Evolutionary conservation across 352 stramenopile species (phyloP).

Genomic region (Phytophthora crassamura): DNA sequence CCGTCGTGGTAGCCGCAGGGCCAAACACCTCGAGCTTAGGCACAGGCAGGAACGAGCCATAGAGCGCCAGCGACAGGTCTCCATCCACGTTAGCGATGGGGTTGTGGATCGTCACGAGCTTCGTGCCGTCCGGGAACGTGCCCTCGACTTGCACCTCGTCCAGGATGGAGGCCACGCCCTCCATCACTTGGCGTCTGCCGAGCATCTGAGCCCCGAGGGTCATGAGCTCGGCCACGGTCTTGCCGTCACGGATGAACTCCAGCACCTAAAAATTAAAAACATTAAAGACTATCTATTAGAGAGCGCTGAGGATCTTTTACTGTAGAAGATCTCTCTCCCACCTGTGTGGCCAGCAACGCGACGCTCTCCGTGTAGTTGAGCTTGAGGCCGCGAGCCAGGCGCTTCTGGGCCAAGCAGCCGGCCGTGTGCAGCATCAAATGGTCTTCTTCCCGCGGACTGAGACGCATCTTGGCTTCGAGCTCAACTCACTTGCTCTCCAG

Average conservation of each 20-base stretch:
- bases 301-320: too few relatives aligned
- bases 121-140: slow-evolving; percentile 98
- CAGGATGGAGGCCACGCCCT: slow-evolving; percentile 91
- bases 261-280: slow-evolving; percentile 85
- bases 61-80: slow-evolving; percentile 92
- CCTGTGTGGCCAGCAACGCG: slow-evolving; percentile 92
- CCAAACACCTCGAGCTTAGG: slow-evolving; percentile 81
- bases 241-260: slow-evolving; percentile 95
- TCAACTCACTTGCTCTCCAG: slow-evolving; percentile 9
- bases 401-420: slow-evolving; percentile 94
- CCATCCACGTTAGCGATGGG: slow-evolving; percentile 92
- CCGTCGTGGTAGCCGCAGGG: slow-evolving; percentile 17
- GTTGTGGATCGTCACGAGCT: slow-evolving; percentile 96
- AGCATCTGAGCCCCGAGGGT: slow-evolving; percentile 84
- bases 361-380: slow-evolving; percentile 95
- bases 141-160: slow-evolving; percentile 97
- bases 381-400: slow-evolving; percentile 90
- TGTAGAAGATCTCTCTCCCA: background rate
- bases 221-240: slow-evolving; percentile 91
- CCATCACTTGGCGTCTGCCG: slow-evolving; percentile 92
- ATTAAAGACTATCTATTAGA: too few relatives aligned
- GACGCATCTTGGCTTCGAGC: slow-evolving; percentile 38
- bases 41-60: slow-evolving; percentile 94
- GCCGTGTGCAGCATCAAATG: slow-evolving; percentile 85
- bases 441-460: slow-evolving; percentile 77